Evolutionary conservation across 345 rosid species (phyloP).

Genomic region (Sonneratia caseolaris): DNA sequence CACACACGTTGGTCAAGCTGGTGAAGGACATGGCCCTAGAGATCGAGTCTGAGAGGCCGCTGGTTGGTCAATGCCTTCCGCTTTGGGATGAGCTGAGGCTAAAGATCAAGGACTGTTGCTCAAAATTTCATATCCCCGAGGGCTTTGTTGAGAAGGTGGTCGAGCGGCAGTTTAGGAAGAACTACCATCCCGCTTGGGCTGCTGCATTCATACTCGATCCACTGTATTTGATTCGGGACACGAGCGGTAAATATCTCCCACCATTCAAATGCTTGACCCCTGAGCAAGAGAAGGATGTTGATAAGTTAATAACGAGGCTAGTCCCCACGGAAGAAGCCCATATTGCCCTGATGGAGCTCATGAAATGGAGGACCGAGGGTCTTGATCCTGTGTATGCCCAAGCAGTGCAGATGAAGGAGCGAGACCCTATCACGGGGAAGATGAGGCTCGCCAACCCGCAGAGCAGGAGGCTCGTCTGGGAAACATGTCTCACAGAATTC

Average conservation of each 20-base stretch:
- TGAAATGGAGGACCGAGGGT: conserved; percentile 99
- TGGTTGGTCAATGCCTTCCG: conserved; percentile 86
- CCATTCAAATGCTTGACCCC: conserved; percentile 78
- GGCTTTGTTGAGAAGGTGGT: conserved; percentile 63
- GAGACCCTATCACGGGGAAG: conserved; percentile 80
- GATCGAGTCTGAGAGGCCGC: conserved; percentile 78
- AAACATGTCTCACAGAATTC: conserved; percentile 85
- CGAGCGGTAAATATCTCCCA: conserved; percentile 83
- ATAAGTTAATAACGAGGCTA: conserved; percentile 87
- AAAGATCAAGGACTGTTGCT: conserved; percentile 82
- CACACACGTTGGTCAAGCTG: conserved; percentile 59
- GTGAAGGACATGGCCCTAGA: conserved; percentile 77
- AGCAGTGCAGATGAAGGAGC: conserved; percentile 97
- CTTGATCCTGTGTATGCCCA: conserved; percentile 89
- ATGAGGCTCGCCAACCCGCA: conserved; percentile 84
- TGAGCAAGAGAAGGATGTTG: conserved; percentile 97
- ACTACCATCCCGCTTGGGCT: conserved; percentile 99
- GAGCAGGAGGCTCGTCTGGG: conserved; percentile 98
- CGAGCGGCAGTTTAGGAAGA: conserved; percentile 76
- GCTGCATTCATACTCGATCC: conserved; percentile 96
- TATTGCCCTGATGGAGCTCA: conserved; percentile 91
- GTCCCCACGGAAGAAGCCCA: conserved; percentile 96
- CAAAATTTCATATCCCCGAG: conserved; percentile 62
- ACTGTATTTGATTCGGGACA: conserved; percentile 69
- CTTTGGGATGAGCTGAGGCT: conserved; percentile 80